Evolutionary conservation across 2,329 filamentous ascomycete species (phyloP).

Genomic region (Phaeoacremonium minimum): DNA sequence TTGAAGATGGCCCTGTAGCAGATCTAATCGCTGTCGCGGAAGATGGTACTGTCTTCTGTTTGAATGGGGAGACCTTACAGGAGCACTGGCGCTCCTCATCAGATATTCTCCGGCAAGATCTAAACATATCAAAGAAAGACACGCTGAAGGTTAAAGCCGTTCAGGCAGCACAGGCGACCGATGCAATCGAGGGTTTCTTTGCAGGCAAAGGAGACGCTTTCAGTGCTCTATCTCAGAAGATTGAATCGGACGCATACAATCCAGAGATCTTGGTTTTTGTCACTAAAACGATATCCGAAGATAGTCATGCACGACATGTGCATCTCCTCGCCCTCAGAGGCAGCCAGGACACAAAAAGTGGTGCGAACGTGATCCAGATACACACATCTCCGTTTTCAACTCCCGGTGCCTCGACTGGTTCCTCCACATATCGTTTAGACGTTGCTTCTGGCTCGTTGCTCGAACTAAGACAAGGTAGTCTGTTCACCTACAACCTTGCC

Average conservation of each 20-base stretch:
- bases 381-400: conserved; percentile 25
- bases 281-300: conserved; percentile 27
- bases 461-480: conserved; percentile 46
- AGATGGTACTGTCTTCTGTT: conserved; percentile 56
- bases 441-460: conserved; percentile 60
- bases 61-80: conserved; percentile 52
- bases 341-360: conserved; percentile 1
- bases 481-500: conserved; percentile 62
- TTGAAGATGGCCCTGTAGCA: conserved; percentile 20
- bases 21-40: conserved; percentile 54
- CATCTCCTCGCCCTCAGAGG: conserved; percentile 24
- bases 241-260: conserved; percentile 35
- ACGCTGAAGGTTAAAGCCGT: conserved; percentile 45
- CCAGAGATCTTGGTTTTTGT: conserved; percentile 53
- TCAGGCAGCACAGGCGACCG: conserved; percentile 36
- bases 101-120: conserved; percentile 35
- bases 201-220: conserved; percentile 49
- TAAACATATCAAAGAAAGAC: conserved; percentile 21
- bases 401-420: neutral
- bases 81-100: conserved; percentile 42
- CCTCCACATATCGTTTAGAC: conserved; percentile 48
- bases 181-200: conserved; percentile 51
- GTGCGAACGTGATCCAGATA: conserved; percentile 14
- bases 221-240: conserved; percentile 43
- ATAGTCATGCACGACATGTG: conserved; percentile 20